phyloP scores from a whole-genome alignment of 2,329 filamentous ascomycete genomes.

The Curvularia spicifera region DNA sequence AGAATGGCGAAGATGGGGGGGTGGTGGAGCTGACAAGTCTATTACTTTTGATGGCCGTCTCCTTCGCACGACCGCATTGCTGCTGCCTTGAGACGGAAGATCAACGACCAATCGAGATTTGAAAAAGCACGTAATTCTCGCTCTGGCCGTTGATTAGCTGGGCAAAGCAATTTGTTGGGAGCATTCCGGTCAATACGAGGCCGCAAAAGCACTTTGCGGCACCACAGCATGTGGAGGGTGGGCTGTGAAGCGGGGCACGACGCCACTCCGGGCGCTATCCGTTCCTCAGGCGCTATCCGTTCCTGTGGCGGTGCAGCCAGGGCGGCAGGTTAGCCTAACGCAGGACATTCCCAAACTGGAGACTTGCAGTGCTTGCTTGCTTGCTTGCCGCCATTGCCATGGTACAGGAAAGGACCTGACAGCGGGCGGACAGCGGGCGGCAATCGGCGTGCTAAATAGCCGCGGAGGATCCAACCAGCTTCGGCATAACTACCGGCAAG shows the following conservation, averaged over 20 bases:
- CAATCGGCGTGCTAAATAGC: background rate
- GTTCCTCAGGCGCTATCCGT: background rate
- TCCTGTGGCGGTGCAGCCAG: constrained; percentile 5
- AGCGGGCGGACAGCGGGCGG: background rate
- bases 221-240: background rate
- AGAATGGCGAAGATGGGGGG: background rate
- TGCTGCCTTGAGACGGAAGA: constrained; percentile 21
- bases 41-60: constrained; percentile 5
- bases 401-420: no score
- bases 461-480: background rate
- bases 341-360: background rate
- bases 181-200: background rate
- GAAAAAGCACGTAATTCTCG: constrained; percentile 7
- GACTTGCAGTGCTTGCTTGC: background rate
- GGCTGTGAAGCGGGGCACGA: constrained; percentile 12
- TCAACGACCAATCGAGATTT: constrained; percentile 18
- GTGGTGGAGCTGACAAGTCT: constrained; percentile 10
- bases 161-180: constrained; percentile 2
- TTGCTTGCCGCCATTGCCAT: background rate
- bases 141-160: background rate
- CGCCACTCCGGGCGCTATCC: constrained; percentile 3
- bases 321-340: background rate
- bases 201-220: constrained; percentile 4
- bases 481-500: background rate
- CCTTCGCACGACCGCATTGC: constrained; percentile 11